Conservation (phyloP, 257 asterid species). For the Nemophila menziesii region DNA sequence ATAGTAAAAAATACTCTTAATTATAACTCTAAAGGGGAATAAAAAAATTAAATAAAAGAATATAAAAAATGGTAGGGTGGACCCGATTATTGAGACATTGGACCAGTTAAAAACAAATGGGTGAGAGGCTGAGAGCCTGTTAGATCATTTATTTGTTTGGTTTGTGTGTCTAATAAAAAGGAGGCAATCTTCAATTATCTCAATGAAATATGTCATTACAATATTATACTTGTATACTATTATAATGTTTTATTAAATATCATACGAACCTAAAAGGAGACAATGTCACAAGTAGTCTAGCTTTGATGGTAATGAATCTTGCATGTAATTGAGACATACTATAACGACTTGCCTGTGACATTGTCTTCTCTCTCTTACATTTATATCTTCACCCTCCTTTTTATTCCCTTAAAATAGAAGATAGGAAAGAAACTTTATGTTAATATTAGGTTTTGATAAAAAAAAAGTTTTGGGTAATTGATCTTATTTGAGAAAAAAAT, state of each 20-base stretch:
- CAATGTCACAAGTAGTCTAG: constrained; percentile 22
- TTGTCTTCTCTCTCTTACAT: constrained; percentile 47
- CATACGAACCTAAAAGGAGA: constrained; percentile 17
- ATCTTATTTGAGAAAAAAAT: no score
- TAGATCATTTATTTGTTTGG: constrained; percentile 53
- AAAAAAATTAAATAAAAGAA: neutral
- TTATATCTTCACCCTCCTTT: constrained; percentile 19
- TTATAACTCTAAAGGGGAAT: neutral
- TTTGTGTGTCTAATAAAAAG: constrained; percentile 51
- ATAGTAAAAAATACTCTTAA: no score
- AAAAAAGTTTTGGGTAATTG: no score
- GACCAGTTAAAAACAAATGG: constrained; percentile 20
- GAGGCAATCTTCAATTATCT: constrained; percentile 52
- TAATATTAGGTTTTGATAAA: no score
- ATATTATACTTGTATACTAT: no score
- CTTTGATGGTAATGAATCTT: constrained; percentile 19
- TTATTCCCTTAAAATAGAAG: constrained; percentile 27
- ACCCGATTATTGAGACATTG: constrained; percentile 25
- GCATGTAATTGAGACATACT: constrained; percentile 45
- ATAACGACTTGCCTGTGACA: constrained; percentile 50
- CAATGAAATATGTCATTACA: constrained; percentile 20
- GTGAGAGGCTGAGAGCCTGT: constrained; percentile 20
- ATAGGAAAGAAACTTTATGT: neutral
- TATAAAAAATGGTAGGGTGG: constrained; percentile 27
- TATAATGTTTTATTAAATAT: no score